Evolutionary conservation across 2,329 filamentous ascomycete genomes (phyloP).

Genomic region (Sclerotinia nivalis): DNA sequence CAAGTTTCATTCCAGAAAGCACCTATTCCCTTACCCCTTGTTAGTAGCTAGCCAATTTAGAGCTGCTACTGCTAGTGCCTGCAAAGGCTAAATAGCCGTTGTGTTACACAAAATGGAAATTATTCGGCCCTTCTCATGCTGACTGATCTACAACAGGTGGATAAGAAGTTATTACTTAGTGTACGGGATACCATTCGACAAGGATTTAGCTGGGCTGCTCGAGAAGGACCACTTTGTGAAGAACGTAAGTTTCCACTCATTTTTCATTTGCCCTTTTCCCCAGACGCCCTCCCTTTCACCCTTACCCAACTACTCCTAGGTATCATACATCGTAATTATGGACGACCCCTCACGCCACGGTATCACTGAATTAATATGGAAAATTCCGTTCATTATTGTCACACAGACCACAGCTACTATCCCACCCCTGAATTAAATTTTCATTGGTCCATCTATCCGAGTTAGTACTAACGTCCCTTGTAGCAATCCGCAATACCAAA

Average conservation of each 20-base stretch:
- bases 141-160: constrained; percentile 58
- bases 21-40: constrained; percentile 8
- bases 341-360: not conserved
- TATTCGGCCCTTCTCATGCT: constrained; percentile 37
- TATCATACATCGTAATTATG: constrained; percentile 2
- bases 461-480: constrained; percentile 39
- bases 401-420: not conserved
- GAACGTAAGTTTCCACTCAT: constrained; percentile 68
- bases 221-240: constrained; percentile 95
- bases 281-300: not conserved
- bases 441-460: constrained; percentile 30
- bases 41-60: not conserved
- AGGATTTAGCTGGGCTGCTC: constrained; percentile 93
- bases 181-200: constrained; percentile 93
- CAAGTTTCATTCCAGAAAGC: constrained; percentile 44
- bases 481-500: constrained; percentile 94
- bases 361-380: constrained; percentile 15
- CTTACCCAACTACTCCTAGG: not conserved
- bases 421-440: constrained; percentile 14
- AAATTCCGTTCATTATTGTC: constrained; percentile 16
- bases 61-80: constrained; percentile 8
- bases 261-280: constrained; percentile 24
- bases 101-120: constrained; percentile 10
- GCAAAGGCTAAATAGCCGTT: constrained; percentile 14
- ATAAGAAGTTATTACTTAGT: constrained; percentile 83